Percentiles rank a stretch among this genome's conserved stretches.
Evolutionary conservation across 202 grass and related monocot species (phyloP).

Genomic region (Panicum virgatum): DNA sequence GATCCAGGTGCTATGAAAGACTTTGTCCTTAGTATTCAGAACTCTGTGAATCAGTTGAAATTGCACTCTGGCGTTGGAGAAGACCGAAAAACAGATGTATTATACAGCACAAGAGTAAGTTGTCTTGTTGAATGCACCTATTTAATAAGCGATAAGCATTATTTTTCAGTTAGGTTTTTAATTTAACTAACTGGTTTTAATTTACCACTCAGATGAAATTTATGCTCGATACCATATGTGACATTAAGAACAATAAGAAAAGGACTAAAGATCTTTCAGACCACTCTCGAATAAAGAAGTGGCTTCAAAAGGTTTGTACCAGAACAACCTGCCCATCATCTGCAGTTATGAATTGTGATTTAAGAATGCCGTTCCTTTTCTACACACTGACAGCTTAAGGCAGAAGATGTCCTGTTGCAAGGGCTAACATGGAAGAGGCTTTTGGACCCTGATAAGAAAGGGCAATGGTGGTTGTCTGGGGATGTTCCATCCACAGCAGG

Average conservation of each 20-base stretch:
- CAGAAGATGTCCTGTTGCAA: constrained; percentile 69
- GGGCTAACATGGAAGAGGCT: constrained; percentile 77
- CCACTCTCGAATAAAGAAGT: constrained; percentile 84
- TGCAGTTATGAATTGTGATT: constrained; percentile 35
- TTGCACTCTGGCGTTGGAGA: constrained; percentile 34
- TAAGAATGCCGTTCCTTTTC: constrained; percentile 21
- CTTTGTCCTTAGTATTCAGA: constrained; percentile 77
- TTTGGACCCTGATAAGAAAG: constrained; percentile 90
- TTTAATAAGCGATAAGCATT: constrained; percentile 22
- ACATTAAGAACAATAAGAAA: constrained; percentile 98
- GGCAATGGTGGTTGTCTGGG: constrained; percentile 91
- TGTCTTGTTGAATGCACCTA: constrained; percentile 25
- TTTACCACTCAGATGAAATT: constrained; percentile 79
- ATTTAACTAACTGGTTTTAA: constrained; percentile 33
- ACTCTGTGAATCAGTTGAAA: constrained; percentile 72
- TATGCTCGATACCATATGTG: constrained; percentile 90
- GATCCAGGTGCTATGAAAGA: constrained; percentile 87
- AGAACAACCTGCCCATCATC: background rate
- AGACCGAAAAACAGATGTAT: constrained; percentile 51
- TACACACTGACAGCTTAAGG: constrained; percentile 59
- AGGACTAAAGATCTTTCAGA: constrained; percentile 65
- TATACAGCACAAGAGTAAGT: constrained; percentile 76
- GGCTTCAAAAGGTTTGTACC: constrained; percentile 86
- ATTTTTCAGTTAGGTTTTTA: constrained; percentile 23
- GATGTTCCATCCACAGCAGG: constrained; percentile 49